Evolutionary conservation across 2,329 filamentous ascomycete species (phyloP), one percentile per base, ranked within the genome.

Genomic region (Aulographum hederae): DNA sequence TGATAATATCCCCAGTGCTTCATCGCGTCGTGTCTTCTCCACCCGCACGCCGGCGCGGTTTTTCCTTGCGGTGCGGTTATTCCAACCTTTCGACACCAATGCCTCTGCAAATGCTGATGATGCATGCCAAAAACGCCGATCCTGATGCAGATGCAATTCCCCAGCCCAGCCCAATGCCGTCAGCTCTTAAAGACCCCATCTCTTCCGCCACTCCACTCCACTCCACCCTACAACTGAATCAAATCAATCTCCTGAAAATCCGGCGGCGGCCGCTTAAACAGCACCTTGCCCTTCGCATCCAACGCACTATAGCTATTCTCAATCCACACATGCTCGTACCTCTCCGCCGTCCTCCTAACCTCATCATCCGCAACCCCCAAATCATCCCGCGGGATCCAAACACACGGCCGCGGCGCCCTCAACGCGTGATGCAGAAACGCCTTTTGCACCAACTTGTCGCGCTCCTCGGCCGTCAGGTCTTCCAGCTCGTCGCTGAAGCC

Each of bases 361-460:
- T 98, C 89, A 42, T 95, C 86, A 43, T 92, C 82, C 41, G 79
- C 84, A 35, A 98, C 69, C 4, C 89, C 89, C 4, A 95, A 54
- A 41, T 89, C 78, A 46, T 98, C 89, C 8, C 77, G 71, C 0
- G 89, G 89, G 28, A 98, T 80, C 89, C 89, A 98, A 17, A 98
- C 74, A 0, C 80, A 81, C 0, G 89, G 89, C 32, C 84, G 68
- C 32, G 78, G 70, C 2, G 85, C 80, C 6, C 89, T 73, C 23
- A 94, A 63, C 1, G 89, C 89, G 20, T 74, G 75, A 47, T 98
- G 89, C 54, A 85, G 76, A 53, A 98, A 98, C 1, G 86, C 84
- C 44, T 84, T 76, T 33, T 76, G 76, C 10, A 89, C 78, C 25
- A 95, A 69, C 35, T 73, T 64, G 47, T 95, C 85, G 43, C 89